A percentile compares a stretch with the other conserved stretches of the same genome.
Conservation (phyloP, 1,284 basidiomycete species). For the Boletellus deceptivus region DNA sequence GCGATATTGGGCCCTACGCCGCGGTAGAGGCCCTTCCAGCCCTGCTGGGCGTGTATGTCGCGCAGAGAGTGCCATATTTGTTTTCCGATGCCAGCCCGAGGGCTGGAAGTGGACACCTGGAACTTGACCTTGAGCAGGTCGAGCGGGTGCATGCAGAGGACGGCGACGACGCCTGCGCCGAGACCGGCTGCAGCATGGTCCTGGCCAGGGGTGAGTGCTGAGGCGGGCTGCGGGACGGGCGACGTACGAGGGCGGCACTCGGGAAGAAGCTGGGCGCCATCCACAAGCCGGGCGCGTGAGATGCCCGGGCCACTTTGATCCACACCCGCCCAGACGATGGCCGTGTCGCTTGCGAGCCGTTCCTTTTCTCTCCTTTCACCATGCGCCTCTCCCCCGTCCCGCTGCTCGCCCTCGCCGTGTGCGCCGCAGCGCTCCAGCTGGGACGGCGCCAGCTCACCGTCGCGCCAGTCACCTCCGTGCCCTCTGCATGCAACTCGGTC, state of each 20-base stretch:
- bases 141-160: constrained; percentile 96
- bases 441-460: constrained; percentile 18
- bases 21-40: constrained; percentile 87
- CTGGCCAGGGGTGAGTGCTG: constrained; percentile 32
- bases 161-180: constrained; percentile 89
- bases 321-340: too few species aligned
- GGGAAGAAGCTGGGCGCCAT: constrained; percentile 64
- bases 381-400: constrained; percentile 14
- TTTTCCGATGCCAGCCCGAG: constrained; percentile 63
- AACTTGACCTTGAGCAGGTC: constrained; percentile 96
- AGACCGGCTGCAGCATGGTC: constrained; percentile 96
- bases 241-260: constrained; percentile 58
- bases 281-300: not conserved
- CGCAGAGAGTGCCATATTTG: constrained; percentile 78
- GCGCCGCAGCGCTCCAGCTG: constrained; percentile 1
- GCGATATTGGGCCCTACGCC: constrained; percentile 91
- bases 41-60: constrained; percentile 74
- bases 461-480: constrained; percentile 19
- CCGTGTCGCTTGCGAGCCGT: not conserved
- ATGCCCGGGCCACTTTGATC: not conserved
- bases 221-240: accelerated
- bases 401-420: constrained; percentile 6
- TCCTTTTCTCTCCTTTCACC: constrained; percentile 1
- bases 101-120: constrained; percentile 80
- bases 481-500: constrained; percentile 35